Percentiles rank a stretch among this genome's conserved stretches.
Evolutionary conservation across 371 early-diverging fungal species (phyloP).

Genomic region (Syncephalastrum monosporum): DNA sequence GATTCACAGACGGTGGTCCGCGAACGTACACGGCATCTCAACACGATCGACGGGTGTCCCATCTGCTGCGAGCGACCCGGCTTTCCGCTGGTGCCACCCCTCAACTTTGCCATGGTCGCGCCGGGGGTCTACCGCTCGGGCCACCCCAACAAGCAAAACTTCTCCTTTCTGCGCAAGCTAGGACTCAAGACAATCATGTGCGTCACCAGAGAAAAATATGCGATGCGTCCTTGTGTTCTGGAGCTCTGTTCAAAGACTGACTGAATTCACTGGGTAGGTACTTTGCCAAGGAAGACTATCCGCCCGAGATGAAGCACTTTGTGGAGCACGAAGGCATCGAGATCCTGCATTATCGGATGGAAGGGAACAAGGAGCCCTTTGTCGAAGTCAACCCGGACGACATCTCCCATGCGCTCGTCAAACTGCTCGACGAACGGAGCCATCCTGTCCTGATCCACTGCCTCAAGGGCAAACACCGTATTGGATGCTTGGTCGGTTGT

Average conservation of each 20-base stretch:
- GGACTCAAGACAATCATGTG: conserved; percentile 79
- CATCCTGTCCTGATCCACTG: conserved; percentile 92
- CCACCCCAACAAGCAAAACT: conserved; percentile 81
- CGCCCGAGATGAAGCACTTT: conserved; percentile 78
- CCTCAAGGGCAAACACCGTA: conserved; percentile 91
- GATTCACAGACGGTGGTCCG: conserved; percentile 7
- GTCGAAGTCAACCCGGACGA: conserved; percentile 80
- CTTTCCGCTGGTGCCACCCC: conserved; percentile 75
- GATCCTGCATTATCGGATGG: conserved; percentile 75
- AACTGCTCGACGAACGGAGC: conserved; percentile 74
- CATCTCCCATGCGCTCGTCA: conserved; percentile 75
- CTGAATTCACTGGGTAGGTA: conserved; percentile 40
- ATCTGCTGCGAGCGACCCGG: conserved; percentile 43
- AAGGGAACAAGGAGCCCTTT: conserved; percentile 95
- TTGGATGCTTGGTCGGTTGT: conserved; percentile 94
- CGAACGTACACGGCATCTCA: conserved; percentile 17
- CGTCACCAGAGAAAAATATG: not conserved
- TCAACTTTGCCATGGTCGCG: conserved; percentile 88
- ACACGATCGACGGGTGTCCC: conserved; percentile 25
- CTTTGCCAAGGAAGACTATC: conserved; percentile 79
- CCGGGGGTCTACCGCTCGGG: conserved; percentile 88
- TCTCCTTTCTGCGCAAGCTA: conserved; percentile 75
- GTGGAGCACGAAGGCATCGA: conserved; percentile 70
- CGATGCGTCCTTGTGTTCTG: too few relatives aligned
- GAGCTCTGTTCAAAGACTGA: too few relatives aligned